Evolutionary conservation across 169 alveolate species (phyloP), one percentile per base, ranked within the genome.

Genomic region (Plasmodium chabaudi): DNA sequence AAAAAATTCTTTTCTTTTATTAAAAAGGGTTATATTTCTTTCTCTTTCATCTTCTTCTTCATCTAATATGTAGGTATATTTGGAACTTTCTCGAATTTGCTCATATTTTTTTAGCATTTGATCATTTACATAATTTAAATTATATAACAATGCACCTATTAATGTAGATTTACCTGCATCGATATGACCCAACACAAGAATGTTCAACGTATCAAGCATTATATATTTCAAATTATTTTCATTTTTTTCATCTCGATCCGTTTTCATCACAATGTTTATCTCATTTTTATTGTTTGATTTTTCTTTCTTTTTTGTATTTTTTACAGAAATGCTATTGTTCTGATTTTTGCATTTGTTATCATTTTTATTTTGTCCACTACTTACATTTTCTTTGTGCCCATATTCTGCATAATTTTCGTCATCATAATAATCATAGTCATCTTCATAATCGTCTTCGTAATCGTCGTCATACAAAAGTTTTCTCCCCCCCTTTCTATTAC

Each of bases 161-260:
- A 93, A 90, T n/a, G 96, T 93, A 10, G 96, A 93, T 64, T 93
- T 93, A 4, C 96, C 96, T 1, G 93, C 94, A 57, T 93, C 96
- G 21, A 93, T 94, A 51, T 91, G 92, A 9, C 96, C 96, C 19
- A 92, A 64, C 27, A 93, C 95, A 17, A 93, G 94, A 6, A 93
- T 87, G 61, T 93, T 93, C 61, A 93, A 56, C 9, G 94, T 87
- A 47, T 49, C 68, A 25, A 79, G 89, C 89, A 79, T 79, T 57
- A 79, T 79, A 47, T 60, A 79, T 25, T 71, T 79, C 15, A n/a
- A 44, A 27, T 65, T 72, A 59, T 60, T 15, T 53, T 49, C 17
- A 9, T 34, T 5, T 25, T 71, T 79, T 27, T 47, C 46, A 27
- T 79, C 82, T 69, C 49, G 9, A 55, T 49, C 17, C 9, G 5